Conservation (phyloP, 2,329 filamentous ascomycete genomes). For the Ceratocystis alfenasii region DNA sequence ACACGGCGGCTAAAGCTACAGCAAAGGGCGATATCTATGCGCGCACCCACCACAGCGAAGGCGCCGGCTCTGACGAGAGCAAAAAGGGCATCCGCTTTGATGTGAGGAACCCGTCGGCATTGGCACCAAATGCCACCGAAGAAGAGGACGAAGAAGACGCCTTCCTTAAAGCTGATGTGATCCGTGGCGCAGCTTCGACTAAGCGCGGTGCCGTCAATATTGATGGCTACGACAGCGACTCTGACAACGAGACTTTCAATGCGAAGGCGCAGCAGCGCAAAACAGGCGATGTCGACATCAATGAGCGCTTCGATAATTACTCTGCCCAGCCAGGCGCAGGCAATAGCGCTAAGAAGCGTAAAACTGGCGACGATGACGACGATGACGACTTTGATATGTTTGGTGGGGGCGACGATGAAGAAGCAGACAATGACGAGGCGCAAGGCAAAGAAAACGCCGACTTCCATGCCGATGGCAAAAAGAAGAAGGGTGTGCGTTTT, state of each 20-base stretch:
- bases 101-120: conserved; percentile 80
- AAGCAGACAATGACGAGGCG: conserved; percentile 33
- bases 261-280: conserved; percentile 52
- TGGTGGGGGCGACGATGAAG: conserved; percentile 47
- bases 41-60: conserved; percentile 55
- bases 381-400: conserved; percentile 73
- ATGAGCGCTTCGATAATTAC: conserved; percentile 42
- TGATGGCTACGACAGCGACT: conserved; percentile 93
- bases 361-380: conserved; percentile 28
- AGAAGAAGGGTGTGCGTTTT: conserved; percentile 51
- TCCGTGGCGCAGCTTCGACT: conserved; percentile 62
- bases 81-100: conserved; percentile 73
- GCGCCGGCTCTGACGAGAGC: conserved; percentile 36
- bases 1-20: conserved; percentile 63
- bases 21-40: conserved; percentile 71
- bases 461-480: conserved; percentile 38
- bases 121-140: conserved; percentile 69
- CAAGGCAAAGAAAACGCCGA: conserved; percentile 24
- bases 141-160: conserved; percentile 48
- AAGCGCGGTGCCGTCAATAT: conserved; percentile 93
- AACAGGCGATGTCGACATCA: conserved; percentile 26
- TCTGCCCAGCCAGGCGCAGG: conserved; percentile 31
- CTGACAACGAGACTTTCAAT: conserved; percentile 80
- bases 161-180: conserved; percentile 82
- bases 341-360: conserved; percentile 26